Conservation (phyloP, 495 filamentous ascomycete genomes). For the Talaromyces borbonicus region DNA sequence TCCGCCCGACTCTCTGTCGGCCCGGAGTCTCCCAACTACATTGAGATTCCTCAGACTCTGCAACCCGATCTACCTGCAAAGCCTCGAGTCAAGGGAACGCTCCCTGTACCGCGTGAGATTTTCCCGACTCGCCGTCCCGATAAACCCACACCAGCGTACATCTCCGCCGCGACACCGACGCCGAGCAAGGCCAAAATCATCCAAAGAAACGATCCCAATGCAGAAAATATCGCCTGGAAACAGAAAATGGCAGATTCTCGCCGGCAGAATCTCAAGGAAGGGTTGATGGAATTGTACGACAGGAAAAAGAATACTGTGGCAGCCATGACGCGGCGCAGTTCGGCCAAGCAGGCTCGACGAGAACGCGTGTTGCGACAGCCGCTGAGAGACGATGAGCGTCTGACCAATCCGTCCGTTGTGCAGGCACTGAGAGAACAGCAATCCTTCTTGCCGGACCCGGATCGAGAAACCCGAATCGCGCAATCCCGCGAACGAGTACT, state of each 20-base stretch:
- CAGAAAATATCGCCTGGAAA: constrained; percentile 53
- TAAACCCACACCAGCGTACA: constrained; percentile 45
- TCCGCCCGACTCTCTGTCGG: constrained; percentile 30
- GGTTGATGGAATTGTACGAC: constrained; percentile 45
- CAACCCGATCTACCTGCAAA: constrained; percentile 37
- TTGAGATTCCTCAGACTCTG: constrained; percentile 51
- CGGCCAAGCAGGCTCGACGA: constrained; percentile 29
- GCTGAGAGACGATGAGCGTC: constrained; percentile 48
- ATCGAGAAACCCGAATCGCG: constrained; percentile 35
- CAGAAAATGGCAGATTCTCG: constrained; percentile 47
- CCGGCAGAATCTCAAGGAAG: constrained; percentile 53
- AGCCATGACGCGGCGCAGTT: constrained; percentile 23
- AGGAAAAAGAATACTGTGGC: constrained; percentile 42
- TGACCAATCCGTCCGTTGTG: constrained; percentile 46
- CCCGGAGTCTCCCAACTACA: constrained; percentile 65
- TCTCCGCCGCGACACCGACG: constrained; percentile 32
- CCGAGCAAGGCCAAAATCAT: constrained; percentile 22
- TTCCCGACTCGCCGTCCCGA: constrained; percentile 42
- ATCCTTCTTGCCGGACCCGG: constrained; percentile 34
- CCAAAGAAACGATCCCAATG: constrained; percentile 25
- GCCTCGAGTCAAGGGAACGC: constrained; percentile 53
- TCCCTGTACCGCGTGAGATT: constrained; percentile 59
- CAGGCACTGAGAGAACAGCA: constrained; percentile 31
- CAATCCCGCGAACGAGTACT: constrained; percentile 31
- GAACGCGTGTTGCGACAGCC: constrained; percentile 37